Evolutionary conservation across 108 stramenopile genomes (phyloP).

Genomic region (Pseudonitzschia pungens): DNA sequence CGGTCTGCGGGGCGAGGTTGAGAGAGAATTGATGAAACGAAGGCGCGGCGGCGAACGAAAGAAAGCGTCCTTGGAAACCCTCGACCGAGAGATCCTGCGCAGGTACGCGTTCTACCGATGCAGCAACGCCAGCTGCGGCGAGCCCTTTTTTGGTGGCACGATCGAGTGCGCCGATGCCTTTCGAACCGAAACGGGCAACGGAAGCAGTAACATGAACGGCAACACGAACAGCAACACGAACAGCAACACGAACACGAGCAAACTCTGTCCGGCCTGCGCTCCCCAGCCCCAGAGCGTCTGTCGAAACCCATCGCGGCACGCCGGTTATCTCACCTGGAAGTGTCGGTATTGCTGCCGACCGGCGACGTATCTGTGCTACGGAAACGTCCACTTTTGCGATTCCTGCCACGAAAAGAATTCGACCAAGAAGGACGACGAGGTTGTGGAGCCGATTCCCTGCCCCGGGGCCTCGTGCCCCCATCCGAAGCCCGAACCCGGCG

Average conservation of each 20-base stretch:
- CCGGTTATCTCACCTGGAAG: slow-evolving; percentile 58
- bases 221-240: too few relatives aligned
- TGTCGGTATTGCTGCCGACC: slow-evolving; percentile 75
- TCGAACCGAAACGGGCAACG: neutral
- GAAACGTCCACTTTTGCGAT: slow-evolving; percentile 64
- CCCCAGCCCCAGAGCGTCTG: slow-evolving; percentile 53
- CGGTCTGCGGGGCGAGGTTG: neutral
- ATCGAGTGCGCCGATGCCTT: slow-evolving; percentile 62
- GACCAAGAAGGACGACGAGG: slow-evolving; percentile 31
- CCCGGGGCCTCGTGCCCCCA: slow-evolving; percentile 33
- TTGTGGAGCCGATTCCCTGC: slow-evolving; percentile 53
- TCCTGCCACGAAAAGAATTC: slow-evolving; percentile 60
- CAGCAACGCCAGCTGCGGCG: slow-evolving; percentile 49
- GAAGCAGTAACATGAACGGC: slow-evolving; percentile 17
- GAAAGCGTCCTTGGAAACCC: slow-evolving; percentile 2
- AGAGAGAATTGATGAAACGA: neutral
- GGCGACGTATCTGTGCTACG: slow-evolving; percentile 56
- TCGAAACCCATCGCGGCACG: slow-evolving; percentile 47
- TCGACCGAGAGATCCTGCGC: slow-evolving; percentile 43
- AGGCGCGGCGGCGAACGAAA: neutral
- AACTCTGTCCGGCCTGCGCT: slow-evolving; percentile 54
- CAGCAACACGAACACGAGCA: too few relatives aligned
- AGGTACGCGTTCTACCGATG: slow-evolving; percentile 70
- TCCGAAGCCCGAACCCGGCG: slow-evolving; percentile 36
- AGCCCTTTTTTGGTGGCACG: slow-evolving; percentile 76